A percentile compares a stretch with the other conserved stretches of the same genome.
Conservation (phyloP, 163 green algal species). For the Chlamydomonas reinhardtii region DNA sequence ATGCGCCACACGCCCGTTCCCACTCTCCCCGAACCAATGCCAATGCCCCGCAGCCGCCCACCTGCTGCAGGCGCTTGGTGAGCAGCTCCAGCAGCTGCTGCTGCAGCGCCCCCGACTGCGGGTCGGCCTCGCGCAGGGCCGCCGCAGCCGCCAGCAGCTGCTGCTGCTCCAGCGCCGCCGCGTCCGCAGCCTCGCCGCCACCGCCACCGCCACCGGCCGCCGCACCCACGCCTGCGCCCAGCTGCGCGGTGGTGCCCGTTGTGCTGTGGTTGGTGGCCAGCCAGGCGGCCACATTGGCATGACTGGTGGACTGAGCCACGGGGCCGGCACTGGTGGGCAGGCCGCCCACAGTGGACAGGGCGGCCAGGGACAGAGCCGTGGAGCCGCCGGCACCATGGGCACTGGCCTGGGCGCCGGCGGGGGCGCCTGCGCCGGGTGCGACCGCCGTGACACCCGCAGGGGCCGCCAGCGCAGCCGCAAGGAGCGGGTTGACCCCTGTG, state of each 20-base stretch:
- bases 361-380: conserved; percentile 5
- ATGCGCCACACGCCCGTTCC: no score
- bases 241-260: not conserved
- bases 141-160: conserved; percentile 5
- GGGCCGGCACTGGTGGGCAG: conserved; percentile 1
- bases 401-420: not conserved
- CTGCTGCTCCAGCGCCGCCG: not conserved
- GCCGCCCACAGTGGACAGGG: conserved; percentile 21
- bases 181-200: not conserved
- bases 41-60: no score
- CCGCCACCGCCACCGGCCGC: not conserved
- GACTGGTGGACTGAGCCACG: conserved; percentile 33
- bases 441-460: not conserved
- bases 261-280: conserved; percentile 24
- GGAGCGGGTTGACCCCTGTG: not conserved
- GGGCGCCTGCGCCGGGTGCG: not conserved
- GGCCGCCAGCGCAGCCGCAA: not conserved
- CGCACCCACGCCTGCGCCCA: not conserved
- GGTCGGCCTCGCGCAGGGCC: not conserved
- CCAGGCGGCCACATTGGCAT: conserved; percentile 44
- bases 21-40: no score
- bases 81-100: conserved; percentile 26
- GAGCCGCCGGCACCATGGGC: not conserved
- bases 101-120: not conserved
- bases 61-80: not conserved